Evolutionary conservation across 805 yeast genomes (phyloP), one percentile per base, ranked within the genome.

Genomic region (Candida succiphila): DNA sequence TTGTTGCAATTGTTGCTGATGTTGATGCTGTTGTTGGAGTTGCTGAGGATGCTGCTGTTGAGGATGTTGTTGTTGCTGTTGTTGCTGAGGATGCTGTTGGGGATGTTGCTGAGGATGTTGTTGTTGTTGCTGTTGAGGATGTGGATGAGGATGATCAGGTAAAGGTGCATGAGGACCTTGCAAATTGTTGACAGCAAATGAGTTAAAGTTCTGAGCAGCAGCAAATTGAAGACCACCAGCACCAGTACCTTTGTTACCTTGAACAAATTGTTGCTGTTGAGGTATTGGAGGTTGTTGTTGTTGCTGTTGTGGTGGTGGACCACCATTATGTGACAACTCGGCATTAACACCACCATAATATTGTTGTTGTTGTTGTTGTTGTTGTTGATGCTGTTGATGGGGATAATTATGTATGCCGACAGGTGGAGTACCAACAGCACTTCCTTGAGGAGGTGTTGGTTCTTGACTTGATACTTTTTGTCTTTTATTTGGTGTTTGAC

Each of bases 381-480:
- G 23, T 21, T 21, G 23, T 10, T 21, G 23, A 8, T 7, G 23
- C 23, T 47, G 48, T 38, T 52, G 57, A 29, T 41, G 40, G 10
- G 52, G 51, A 10, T 49, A 37, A 50, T 51, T 49, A n/a, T n/a
- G n/a, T 49, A 50, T 41, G 6, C 53, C 52, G 33, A 49, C 56
- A 4, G 54, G 52, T 19, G 47, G 39, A n/a, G 37, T 33, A 12
- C 35, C 39, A 27, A 38, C 38, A 27, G 40, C 40, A 34, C 38
- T 27, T 9, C 8, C 17, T 16, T 25, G 22, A 19, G 12, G 17
- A 7, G 21, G 7, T 17, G 25, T 12, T 4, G 20, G 22, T 8
- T 18, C 25, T 22, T 26, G 30, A 14, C 30, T n/a, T 10, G 36
- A 15, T 24, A 50, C 13, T 25, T 50, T 34, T 36, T 46, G 52